phyloP scores from a whole-genome alignment of 495 filamentous ascomycete species.

The Apodospora peruviana region DNA sequence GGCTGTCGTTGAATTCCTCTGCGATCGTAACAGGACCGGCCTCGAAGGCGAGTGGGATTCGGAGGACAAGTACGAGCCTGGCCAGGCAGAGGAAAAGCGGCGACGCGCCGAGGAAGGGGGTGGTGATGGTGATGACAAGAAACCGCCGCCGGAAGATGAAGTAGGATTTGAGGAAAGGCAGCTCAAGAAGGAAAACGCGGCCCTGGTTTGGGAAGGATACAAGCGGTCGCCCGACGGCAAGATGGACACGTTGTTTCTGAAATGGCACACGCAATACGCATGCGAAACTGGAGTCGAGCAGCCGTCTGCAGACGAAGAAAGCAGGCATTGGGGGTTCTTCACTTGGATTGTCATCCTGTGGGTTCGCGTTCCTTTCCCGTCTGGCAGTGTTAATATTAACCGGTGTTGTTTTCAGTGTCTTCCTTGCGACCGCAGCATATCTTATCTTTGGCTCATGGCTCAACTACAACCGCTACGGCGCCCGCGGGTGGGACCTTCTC shows the following conservation, averaged over 20 bases:
- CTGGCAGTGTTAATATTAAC: not conserved
- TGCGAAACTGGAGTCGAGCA: conserved; percentile 57
- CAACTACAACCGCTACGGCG: conserved; percentile 96
- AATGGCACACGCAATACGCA: conserved; percentile 81
- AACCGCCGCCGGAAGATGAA: conserved; percentile 21
- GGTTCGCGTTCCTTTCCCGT: conserved; percentile 31
- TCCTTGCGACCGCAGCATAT: conserved; percentile 81
- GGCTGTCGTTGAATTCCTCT: conserved; percentile 80
- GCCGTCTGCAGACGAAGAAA: conserved; percentile 18
- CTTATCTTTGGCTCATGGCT: conserved; percentile 98
- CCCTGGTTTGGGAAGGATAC: conserved; percentile 70
- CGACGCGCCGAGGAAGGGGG: conserved; percentile 32
- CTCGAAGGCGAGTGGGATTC: conserved; percentile 57
- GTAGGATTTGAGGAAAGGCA: conserved; percentile 38
- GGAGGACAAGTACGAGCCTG: conserved; percentile 37
- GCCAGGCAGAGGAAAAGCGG: conserved; percentile 16
- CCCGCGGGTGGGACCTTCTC: conserved; percentile 89
- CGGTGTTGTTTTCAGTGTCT: conserved; percentile 50
- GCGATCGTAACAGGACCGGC: conserved; percentile 63
- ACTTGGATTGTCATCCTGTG: conserved; percentile 97
- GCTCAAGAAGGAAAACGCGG: conserved; percentile 43
- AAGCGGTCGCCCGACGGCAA: conserved; percentile 43
- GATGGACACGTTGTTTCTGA: conserved; percentile 56
- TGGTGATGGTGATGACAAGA: conserved; percentile 20
- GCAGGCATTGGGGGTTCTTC: conserved; percentile 81